These are phyloP conservation scores for Citrullus amarus DNA, from an alignment of 306 rosid species.

Conservation along the genomic window DNA sequence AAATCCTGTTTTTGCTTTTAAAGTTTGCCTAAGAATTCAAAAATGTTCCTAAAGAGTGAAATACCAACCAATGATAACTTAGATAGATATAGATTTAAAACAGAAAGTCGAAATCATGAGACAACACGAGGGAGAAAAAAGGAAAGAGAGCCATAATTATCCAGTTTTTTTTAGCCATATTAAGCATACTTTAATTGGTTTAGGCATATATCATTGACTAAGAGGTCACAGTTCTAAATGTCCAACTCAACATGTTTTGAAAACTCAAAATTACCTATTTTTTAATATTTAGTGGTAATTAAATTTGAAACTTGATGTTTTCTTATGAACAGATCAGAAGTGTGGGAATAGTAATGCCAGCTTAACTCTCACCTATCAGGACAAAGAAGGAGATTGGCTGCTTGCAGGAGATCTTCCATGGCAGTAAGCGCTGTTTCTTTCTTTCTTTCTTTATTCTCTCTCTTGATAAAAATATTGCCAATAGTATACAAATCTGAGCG, in stretches of 20 bases:
- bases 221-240: background rate
- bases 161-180: too few species aligned
- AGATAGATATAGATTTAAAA: background rate
- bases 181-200: background rate
- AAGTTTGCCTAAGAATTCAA: background rate
- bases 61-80: background rate
- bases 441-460: background rate
- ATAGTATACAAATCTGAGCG: background rate
- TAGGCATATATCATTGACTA: background rate
- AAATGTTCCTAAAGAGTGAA: background rate
- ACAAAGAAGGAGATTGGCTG: constrained; percentile 59
- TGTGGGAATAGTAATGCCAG: constrained; percentile 15
- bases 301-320: background rate
- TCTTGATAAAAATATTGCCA: background rate
- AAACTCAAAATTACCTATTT: background rate
- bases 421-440: constrained; percentile 32
- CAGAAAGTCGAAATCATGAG: too few species aligned
- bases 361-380: constrained; percentile 44
- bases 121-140: too few species aligned
- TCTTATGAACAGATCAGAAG: constrained; percentile 25
- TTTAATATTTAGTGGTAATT: background rate
- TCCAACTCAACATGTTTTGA: background rate
- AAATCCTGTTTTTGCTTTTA: background rate
- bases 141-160: too few species aligned
- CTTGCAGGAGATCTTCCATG: constrained; percentile 63